Base-by-base conservation (phyloP, 2,329 filamentous ascomycete species). In the Aspergillus carbonarius region DNA sequence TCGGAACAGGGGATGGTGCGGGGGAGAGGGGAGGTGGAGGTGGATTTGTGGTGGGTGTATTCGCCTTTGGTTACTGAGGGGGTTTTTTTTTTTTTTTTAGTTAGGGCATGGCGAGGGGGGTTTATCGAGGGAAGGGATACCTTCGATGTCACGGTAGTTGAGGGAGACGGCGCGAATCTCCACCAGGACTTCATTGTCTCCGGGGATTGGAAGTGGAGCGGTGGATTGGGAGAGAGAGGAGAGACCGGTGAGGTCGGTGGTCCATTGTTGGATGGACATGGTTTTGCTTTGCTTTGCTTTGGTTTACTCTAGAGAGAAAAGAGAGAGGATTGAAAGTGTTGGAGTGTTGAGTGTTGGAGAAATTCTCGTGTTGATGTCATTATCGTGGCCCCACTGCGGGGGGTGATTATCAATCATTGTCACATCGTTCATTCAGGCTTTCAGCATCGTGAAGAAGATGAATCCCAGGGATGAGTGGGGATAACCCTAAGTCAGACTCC, bases 1-100 rank as follows among this genome's bases (percentile, higher is more conserved):
- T 91, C 88, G 20, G 86, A 88, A 72, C 85, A 88, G 1, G 87
- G 87, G 1, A 90, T 84, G 12, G 90, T 66, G 56, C 78, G 59
- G 55, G 70, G 52, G 54, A n/a, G n/a, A n/a, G 71, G 54, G 50
- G 66, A 61, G 59, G 75, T 67, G 37, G 70, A 73, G 47, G 85
- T 74, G 4, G 81, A 79, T 64, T 82, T 81, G 76, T 90, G 86
- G 72, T 90, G 86, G 68, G 79, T 85, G 76, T 90, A 91, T 12
- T 85, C 77, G 30, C 88, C 88, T 35, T 46, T 55, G 32, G 20
- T 48, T 8, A 47, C 44, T 46, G 8, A n/a, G n/a, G n/a, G 23
- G 23, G 23, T 23, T 23, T 23, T 23, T 3, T 23, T 23, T n/a
- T n/a, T n/a, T n/a, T n/a, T n/a, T n/a, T n/a, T n/a, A n/a, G n/a